Conservation (phyloP, 192 early-diverging fungal genomes). For the Backusella mclennaniae region DNA sequence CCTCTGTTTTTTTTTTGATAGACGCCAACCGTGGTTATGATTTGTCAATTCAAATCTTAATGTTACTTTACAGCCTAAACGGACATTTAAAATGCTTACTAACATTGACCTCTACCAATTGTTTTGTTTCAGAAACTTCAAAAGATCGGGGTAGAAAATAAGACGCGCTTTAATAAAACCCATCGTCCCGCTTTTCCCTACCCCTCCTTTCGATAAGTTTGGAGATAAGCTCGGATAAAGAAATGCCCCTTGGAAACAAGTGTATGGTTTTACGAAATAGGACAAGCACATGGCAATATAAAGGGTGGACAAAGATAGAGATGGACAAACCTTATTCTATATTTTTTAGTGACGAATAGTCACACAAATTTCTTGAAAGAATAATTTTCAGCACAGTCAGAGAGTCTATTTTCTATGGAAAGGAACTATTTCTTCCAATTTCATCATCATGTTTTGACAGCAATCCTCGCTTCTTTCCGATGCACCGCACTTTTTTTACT, state of each 20-base stretch:
- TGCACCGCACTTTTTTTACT: neutral
- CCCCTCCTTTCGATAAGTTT: neutral
- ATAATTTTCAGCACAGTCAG: neutral
- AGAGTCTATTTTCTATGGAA: neutral
- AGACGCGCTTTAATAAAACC: neutral
- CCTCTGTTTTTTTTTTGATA: slow-evolving; percentile 4
- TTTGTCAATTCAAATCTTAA: neutral
- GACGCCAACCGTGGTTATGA: neutral
- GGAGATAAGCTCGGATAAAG: neutral
- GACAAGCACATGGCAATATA: neutral
- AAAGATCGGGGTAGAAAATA: neutral
- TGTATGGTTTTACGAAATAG: neutral
- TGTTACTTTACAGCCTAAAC: neutral
- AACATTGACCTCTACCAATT: neutral
- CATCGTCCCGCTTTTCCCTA: neutral
- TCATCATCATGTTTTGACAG: neutral
- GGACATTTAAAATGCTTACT: slow-evolving; percentile 12
- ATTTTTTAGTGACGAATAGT: neutral
- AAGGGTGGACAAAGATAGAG: neutral
- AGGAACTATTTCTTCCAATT: neutral
- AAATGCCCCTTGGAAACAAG: neutral
- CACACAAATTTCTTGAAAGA: neutral
- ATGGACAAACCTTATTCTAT: neutral
- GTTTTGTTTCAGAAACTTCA: neutral
- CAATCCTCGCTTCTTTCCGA: too few species aligned